Percentiles rank a stretch among this genome's conserved stretches.
phyloP scores from a whole-genome alignment of 305 asterid species.

The Fraxinus floribunda region DNA sequence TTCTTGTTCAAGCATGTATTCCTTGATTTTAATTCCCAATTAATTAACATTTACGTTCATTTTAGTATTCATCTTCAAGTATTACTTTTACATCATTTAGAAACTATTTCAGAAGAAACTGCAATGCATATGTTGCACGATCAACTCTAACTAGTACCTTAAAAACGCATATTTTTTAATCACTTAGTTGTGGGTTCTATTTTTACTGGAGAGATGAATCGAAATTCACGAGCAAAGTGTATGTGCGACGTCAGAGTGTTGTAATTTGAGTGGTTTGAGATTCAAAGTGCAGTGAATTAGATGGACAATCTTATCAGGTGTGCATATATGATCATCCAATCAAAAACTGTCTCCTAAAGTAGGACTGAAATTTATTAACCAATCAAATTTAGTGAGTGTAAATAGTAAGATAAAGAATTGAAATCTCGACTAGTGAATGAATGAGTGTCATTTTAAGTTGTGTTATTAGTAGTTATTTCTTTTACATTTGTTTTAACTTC shows the following conservation, averaged over 20 bases:
- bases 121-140: too few species aligned
- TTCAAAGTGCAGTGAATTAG: neutral
- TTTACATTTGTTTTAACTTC: neutral
- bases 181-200: neutral
- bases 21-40: too few species aligned
- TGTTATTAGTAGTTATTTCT: neutral
- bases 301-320: neutral
- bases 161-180: neutral
- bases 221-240: neutral
- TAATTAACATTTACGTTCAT: too few species aligned
- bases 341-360: neutral
- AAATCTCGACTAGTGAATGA: neutral
- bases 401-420: neutral
- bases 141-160: neutral
- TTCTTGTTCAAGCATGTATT: too few species aligned
- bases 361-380: too few species aligned
- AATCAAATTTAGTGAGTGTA: neutral
- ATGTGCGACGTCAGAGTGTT: neutral
- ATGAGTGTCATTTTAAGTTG: neutral
- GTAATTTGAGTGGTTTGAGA: neutral
- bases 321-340: neutral
- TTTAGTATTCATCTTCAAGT: too few species aligned
- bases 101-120: too few species aligned
- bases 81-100: too few species aligned
- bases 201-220: neutral